Conservation (phyloP, 345 rosid species). For the Eutrema japonicum region DNA sequence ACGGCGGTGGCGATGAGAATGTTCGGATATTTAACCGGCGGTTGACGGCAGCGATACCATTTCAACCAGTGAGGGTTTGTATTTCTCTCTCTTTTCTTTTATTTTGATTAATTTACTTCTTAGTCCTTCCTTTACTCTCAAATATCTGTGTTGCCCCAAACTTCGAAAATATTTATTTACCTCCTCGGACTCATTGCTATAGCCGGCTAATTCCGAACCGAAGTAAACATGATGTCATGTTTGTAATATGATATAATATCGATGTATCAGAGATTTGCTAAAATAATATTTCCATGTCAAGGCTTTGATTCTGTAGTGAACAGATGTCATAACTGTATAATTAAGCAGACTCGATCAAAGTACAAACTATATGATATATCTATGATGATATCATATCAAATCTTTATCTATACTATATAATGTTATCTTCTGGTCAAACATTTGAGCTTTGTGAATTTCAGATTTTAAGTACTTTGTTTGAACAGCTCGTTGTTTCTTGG, state of each 20-base stretch:
- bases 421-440: background rate
- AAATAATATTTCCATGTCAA: background rate
- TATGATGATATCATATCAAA: background rate
- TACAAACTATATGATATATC: background rate
- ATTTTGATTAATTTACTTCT: too few species aligned
- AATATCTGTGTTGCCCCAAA: background rate
- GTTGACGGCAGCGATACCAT: too few species aligned
- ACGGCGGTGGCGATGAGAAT: too few species aligned
- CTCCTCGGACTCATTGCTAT: background rate
- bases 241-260: background rate
- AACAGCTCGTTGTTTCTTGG: background rate
- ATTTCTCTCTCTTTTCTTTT: too few species aligned
- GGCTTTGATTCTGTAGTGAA: constrained; percentile 6
- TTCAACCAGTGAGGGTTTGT: too few species aligned
- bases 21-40: too few species aligned
- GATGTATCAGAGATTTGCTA: background rate
- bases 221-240: background rate
- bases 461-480: background rate
- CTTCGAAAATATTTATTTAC: background rate
- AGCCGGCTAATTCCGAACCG: background rate
- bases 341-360: background rate
- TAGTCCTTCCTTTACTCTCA: too few species aligned
- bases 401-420: background rate
- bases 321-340: constrained; percentile 17
- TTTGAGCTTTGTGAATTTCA: background rate